A percentile compares a stretch with the other conserved stretches of the same genome.
Conservation (phyloP, 352 stramenopile species). For the Globisporangium lucens region DNA sequence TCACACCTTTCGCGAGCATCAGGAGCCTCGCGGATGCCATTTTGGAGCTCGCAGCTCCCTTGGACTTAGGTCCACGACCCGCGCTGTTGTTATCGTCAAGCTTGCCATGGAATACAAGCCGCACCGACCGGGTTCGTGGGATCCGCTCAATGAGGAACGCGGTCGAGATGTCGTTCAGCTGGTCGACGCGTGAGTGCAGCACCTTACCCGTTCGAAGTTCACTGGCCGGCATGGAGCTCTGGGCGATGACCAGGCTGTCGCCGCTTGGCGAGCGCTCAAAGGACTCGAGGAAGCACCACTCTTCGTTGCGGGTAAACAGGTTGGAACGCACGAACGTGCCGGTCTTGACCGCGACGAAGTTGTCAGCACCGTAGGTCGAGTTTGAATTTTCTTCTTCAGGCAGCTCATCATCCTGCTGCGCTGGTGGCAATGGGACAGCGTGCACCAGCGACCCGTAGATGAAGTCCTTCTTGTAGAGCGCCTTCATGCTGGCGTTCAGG, state of each 20-base stretch:
- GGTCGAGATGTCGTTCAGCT: slow-evolving; percentile 32
- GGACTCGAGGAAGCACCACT: slow-evolving; percentile 43
- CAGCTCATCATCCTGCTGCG: background rate
- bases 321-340: slow-evolving; percentile 33
- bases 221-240: background rate
- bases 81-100: slow-evolving; percentile 13
- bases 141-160: slow-evolving; percentile 34
- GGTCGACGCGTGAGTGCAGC: slow-evolving; percentile 27
- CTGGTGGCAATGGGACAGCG: slow-evolving; percentile 9
- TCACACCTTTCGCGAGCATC: slow-evolving; percentile 32
- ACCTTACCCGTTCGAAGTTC: slow-evolving; percentile 38
- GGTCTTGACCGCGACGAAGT: slow-evolving; percentile 27
- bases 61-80: slow-evolving; percentile 13
- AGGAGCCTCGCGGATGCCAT: slow-evolving; percentile 17
- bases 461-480: slow-evolving; percentile 39
- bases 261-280: slow-evolving; percentile 12
- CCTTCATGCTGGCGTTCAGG: slow-evolving; percentile 15
- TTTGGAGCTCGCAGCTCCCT: background rate
- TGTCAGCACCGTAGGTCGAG: background rate
- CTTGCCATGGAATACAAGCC: slow-evolving; percentile 37
- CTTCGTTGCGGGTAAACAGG: slow-evolving; percentile 30
- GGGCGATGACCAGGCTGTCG: background rate
- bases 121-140: slow-evolving; percentile 30
- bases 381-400: background rate
- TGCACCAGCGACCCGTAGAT: slow-evolving; percentile 46